Percentiles rank a stretch among this genome's conserved stretches.
Evolutionary conservation across 352 stramenopile genomes (phyloP).

Genomic region (Phytophthora pistaciae): DNA sequence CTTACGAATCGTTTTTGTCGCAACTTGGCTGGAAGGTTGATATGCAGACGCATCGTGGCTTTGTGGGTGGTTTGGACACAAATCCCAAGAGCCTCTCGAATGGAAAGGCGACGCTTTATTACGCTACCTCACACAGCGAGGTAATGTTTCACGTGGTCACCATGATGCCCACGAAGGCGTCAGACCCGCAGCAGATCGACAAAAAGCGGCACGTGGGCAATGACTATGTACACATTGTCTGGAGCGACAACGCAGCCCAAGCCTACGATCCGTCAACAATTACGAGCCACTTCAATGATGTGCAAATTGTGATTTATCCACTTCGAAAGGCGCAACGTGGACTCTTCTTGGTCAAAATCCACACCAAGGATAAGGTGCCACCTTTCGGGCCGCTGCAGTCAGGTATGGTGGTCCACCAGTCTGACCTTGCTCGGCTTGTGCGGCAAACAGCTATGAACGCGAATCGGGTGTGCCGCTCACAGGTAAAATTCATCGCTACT

Average conservation of each 20-base stretch:
- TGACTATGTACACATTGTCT: constrained; percentile 90
- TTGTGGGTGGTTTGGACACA: constrained; percentile 77
- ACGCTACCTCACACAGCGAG: constrained; percentile 83
- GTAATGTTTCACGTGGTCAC: constrained; percentile 91
- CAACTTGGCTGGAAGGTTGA: constrained; percentile 86
- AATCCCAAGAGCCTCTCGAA: constrained; percentile 89
- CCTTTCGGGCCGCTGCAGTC: constrained; percentile 84
- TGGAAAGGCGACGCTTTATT: constrained; percentile 77
- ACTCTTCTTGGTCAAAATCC: constrained; percentile 80
- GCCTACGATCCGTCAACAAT: constrained; percentile 88
- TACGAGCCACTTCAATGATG: constrained; percentile 91
- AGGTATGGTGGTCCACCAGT: constrained; percentile 84
- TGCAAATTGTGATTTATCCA: constrained; percentile 89
- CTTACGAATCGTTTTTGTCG: constrained; percentile 77
- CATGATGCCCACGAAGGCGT: constrained; percentile 87
- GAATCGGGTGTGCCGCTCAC: constrained; percentile 86
- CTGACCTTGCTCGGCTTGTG: constrained; percentile 75
- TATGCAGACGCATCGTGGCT: constrained; percentile 73
- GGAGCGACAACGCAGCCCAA: constrained; percentile 83
- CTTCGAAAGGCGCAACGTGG: constrained; percentile 68
- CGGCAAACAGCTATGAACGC: constrained; percentile 91
- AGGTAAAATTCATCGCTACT: constrained; percentile 45
- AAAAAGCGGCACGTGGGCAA: constrained; percentile 92
- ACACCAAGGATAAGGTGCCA: constrained; percentile 85
- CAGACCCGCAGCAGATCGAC: constrained; percentile 88